Evolutionary conservation across 2,329 filamentous ascomycete species (phyloP).

Genomic region (Paraconiothyrium sp.): DNA sequence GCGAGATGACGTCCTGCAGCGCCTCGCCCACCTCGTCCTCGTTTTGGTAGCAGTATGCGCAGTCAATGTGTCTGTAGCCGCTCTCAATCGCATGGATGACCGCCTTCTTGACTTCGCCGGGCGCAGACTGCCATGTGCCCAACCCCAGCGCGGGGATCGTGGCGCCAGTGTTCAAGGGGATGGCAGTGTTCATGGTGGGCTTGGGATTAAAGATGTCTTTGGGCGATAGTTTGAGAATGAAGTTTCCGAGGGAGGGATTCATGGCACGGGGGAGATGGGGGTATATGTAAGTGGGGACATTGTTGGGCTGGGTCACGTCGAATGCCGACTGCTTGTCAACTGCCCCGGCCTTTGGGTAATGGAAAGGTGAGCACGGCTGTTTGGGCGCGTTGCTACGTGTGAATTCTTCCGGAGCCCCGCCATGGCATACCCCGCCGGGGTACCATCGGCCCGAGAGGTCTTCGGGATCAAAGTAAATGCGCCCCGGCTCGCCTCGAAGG

Average conservation of each 20-base stretch:
- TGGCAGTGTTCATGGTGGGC: constrained; percentile 51
- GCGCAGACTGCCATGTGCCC: constrained; percentile 52
- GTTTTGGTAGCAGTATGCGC: constrained; percentile 81
- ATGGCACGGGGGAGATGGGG: constrained; percentile 32
- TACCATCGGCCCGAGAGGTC: constrained; percentile 30
- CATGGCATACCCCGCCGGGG: constrained; percentile 38
- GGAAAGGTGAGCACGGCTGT: constrained; percentile 19
- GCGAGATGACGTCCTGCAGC: constrained; percentile 74
- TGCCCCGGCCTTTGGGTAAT: constrained; percentile 12
- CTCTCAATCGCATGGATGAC: constrained; percentile 58
- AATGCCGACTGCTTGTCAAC: not conserved
- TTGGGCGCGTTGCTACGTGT: constrained; percentile 43
- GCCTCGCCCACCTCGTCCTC: constrained; percentile 85
- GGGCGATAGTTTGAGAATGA: constrained; percentile 51
- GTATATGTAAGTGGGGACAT: constrained; percentile 38
- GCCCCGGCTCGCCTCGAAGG: constrained; percentile 15
- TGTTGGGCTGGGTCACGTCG: not conserved
- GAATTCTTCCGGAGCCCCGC: constrained; percentile 44
- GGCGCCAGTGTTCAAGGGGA: constrained; percentile 53
- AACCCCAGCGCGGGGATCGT: constrained; percentile 51
- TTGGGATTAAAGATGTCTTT: constrained; percentile 47
- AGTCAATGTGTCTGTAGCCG: constrained; percentile 70
- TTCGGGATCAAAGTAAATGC: constrained; percentile 7
- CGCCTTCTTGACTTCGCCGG: constrained; percentile 59
- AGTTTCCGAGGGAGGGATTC: constrained; percentile 52